Evolutionary conservation across 2,329 filamentous ascomycete species (phyloP).

Genomic region (Simplicillium sp.): DNA sequence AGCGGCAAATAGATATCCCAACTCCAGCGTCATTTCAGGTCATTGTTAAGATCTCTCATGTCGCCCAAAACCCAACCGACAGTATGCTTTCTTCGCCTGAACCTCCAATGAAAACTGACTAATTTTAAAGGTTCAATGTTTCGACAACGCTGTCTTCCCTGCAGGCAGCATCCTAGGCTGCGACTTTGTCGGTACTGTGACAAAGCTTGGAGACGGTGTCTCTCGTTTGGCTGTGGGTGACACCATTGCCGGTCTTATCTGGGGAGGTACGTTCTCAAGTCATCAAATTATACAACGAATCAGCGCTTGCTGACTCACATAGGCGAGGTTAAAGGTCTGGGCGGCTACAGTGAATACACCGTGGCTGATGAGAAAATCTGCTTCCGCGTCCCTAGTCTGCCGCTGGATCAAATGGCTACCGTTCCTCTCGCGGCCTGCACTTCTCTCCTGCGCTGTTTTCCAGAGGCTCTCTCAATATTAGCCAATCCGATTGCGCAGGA

Average conservation of each 20-base stretch:
- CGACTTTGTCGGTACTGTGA: slow-evolving; percentile 26
- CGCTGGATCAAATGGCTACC: slow-evolving; percentile 23
- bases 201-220: slow-evolving; percentile 16
- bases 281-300: background rate
- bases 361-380: slow-evolving; percentile 29
- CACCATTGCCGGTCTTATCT: slow-evolving; percentile 15
- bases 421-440: slow-evolving; percentile 28
- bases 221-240: slow-evolving; percentile 12
- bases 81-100: slow-evolving; percentile 13
- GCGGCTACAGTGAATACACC: slow-evolving; percentile 27
- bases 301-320: too few relatives aligned
- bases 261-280: slow-evolving; percentile 14
- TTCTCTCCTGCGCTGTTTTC: slow-evolving; percentile 29
- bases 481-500: slow-evolving; percentile 7
- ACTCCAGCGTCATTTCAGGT: slow-evolving; percentile 2
- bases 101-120: slow-evolving; percentile 26
- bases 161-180: slow-evolving; percentile 24
- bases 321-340: slow-evolving; percentile 18
- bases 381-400: slow-evolving; percentile 23
- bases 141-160: slow-evolving; percentile 23
- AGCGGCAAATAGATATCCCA: slow-evolving; percentile 18
- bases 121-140: slow-evolving; percentile 23
- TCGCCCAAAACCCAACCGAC: slow-evolving; percentile 11
- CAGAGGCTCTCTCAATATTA: slow-evolving; percentile 22
- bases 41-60: slow-evolving; percentile 8